These are phyloP conservation scores for Seiridium unicorne DNA, from an alignment of 2,329 filamentous ascomycete genomes.

Conservation along the genomic window DNA sequence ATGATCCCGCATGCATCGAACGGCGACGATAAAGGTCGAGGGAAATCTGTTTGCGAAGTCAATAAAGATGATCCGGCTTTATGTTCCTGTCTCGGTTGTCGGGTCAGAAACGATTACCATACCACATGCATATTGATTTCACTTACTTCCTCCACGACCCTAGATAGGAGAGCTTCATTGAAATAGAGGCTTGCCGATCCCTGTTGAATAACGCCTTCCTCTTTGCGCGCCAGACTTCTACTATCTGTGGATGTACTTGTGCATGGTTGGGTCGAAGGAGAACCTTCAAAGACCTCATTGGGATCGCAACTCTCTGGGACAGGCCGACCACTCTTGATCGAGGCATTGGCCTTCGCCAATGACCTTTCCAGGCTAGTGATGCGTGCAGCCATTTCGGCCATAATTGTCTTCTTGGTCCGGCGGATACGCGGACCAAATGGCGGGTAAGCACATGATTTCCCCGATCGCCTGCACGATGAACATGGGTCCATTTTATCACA, in stretches of 20 bases:
- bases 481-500: slow-evolving; percentile 31
- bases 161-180: background rate
- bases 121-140: too few species aligned
- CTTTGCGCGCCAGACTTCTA: background rate
- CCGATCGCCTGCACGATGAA: slow-evolving; percentile 19
- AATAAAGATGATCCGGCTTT: too few species aligned
- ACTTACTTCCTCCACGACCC: background rate
- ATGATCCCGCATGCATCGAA: background rate
- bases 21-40: background rate
- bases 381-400: slow-evolving; percentile 31
- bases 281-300: too few species aligned
- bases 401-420: slow-evolving; percentile 21
- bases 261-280: too few species aligned
- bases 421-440: slow-evolving; percentile 20
- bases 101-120: too few species aligned
- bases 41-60: too few species aligned
- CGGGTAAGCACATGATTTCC: slow-evolving; percentile 28
- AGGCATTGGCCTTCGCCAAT: slow-evolving; percentile 10
- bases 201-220: background rate
- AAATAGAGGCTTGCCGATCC: background rate
- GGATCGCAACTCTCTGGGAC: too few species aligned
- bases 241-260: background rate
- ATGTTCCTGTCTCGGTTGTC: too few species aligned
- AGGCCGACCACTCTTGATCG: too few species aligned
- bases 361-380: slow-evolving; percentile 33